phyloP scores from a whole-genome alignment of 2,329 filamentous ascomycete genomes.

The Cladobotryum mycophilum region DNA sequence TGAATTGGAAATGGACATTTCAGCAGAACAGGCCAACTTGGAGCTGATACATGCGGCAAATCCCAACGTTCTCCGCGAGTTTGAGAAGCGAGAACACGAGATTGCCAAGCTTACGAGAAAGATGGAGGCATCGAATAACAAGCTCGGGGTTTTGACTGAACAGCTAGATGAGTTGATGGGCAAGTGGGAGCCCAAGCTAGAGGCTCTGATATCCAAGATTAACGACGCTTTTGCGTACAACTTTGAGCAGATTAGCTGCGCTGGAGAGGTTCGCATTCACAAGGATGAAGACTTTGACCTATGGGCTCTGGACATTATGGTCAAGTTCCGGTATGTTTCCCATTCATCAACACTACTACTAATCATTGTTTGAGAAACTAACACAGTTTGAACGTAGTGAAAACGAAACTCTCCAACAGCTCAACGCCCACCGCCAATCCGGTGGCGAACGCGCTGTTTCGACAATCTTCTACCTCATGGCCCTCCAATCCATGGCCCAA shows the following conservation, averaged over 20 bases:
- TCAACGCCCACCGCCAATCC: conserved; percentile 89
- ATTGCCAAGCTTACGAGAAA: conserved; percentile 59
- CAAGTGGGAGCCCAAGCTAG: conserved; percentile 78
- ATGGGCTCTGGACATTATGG: conserved; percentile 90
- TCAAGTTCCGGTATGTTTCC: conserved; percentile 77
- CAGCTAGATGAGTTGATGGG: conserved; percentile 61
- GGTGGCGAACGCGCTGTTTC: conserved; percentile 94
- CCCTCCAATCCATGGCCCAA: conserved; percentile 85
- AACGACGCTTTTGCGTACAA: conserved; percentile 89
- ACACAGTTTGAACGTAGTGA: conserved; percentile 42
- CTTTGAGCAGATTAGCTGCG: conserved; percentile 89
- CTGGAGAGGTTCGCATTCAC: conserved; percentile 80
- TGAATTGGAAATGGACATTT: conserved; percentile 66
- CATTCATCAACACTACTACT: background rate
- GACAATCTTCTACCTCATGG: conserved; percentile 99
- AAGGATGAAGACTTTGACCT: conserved; percentile 91
- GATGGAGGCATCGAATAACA: conserved; percentile 48
- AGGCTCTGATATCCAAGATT: conserved; percentile 71
- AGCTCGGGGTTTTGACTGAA: conserved; percentile 48
- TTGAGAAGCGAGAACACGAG: conserved; percentile 61
- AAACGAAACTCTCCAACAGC: conserved; percentile 73
- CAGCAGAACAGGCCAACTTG: conserved; percentile 66
- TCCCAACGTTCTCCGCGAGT: conserved; percentile 68
- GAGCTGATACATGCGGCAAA: conserved; percentile 76
- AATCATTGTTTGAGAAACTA: background rate